Evolutionary conservation across 345 rosid genomes (phyloP), one percentile per base, ranked within the genome.

Genomic region (Sapria himalayana): DNA sequence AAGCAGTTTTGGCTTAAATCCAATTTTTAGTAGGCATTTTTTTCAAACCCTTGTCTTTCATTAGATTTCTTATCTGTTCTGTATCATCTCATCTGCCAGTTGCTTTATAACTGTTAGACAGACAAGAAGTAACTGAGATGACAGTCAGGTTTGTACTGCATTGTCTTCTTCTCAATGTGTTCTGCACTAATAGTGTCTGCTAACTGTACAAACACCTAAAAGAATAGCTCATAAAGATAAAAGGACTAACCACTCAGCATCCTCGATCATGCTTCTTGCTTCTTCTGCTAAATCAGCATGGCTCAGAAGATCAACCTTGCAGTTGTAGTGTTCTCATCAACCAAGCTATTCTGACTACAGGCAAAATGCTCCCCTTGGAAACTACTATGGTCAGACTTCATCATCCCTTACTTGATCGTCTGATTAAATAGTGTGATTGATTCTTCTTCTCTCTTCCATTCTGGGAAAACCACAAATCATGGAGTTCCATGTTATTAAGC

Each of bases 301-400:
- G 23, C 94, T 80, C 22, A 89, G 68, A 55, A 89, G 91, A 63
- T 82, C 82, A 59, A 82, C 72, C 75, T 81, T 70, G 69, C 94
- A 82, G 49, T 67, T 82, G 52, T 72, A 79, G 51, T 82, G 94
- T 73, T 78, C 85, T 4, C 63, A 55, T 69, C 62, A 15, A 79
- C 75, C 54, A 89, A 69, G 55, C 98, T 93, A 1, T 73, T 27
- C 38, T 74, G 94, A 56, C 82, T 73, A 58, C 93, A 89, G 25
- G 91, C 94, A 31, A 68, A 70, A 54, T 76, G 89, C 56, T 78
- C 77, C 4, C 93, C 91, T 2, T 81, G 46, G 50, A 78, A 89
- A 41, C 74, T 82, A 50, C 78, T 71, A 41, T 58, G 57, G 48
- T 82, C 98, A 46, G 93, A 93, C 57, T 62, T 67, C n/a, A n/a